phyloP scores from a whole-genome alignment of 2,329 filamentous ascomycete genomes.

The Neoscytalidium dimidiatum region DNA sequence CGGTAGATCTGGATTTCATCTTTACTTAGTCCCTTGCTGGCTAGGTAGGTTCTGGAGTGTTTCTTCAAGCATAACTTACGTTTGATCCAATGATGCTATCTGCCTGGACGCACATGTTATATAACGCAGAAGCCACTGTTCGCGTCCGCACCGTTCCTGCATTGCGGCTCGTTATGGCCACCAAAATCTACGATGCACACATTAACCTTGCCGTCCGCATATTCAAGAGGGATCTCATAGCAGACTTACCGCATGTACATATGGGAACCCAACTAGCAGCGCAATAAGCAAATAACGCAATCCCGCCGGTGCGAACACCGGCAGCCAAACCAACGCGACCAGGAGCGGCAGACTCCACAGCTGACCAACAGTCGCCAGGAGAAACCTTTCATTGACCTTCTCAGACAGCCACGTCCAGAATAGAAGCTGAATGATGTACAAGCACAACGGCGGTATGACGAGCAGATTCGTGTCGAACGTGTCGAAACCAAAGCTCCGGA shows the following conservation, averaged over 20 bases:
- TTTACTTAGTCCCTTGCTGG: not conserved
- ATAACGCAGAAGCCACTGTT: conserved; percentile 64
- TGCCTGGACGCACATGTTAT: conserved; percentile 54
- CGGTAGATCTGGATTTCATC: conserved; percentile 47
- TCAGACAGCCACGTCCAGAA: conserved; percentile 50
- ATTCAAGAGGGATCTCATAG: no score
- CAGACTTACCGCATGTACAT: conserved; percentile 47
- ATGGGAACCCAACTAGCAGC: conserved; percentile 42
- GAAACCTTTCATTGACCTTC: conserved; percentile 54
- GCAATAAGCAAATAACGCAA: conserved; percentile 40
- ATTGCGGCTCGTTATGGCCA: conserved; percentile 64
- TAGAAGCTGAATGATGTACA: conserved; percentile 55
- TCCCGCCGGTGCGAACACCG: conserved; percentile 39
- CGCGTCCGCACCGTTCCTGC: conserved; percentile 63
- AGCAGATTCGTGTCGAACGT: conserved; percentile 47
- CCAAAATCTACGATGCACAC: conserved; percentile 46
- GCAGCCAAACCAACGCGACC: conserved; percentile 38
- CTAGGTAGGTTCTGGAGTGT: not conserved
- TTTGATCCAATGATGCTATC: conserved; percentile 40
- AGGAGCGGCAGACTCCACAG: conserved; percentile 45
- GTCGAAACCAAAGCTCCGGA: conserved; percentile 42
- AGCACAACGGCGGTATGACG: conserved; percentile 44
- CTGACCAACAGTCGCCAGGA: conserved; percentile 47
- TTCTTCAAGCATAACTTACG: not conserved
- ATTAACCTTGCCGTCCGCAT: not conserved